A percentile compares a stretch with the other conserved stretches of the same genome.
phyloP scores from a whole-genome alignment of 2,329 filamentous ascomycete genomes.

The Pseudocercospora vitis region DNA sequence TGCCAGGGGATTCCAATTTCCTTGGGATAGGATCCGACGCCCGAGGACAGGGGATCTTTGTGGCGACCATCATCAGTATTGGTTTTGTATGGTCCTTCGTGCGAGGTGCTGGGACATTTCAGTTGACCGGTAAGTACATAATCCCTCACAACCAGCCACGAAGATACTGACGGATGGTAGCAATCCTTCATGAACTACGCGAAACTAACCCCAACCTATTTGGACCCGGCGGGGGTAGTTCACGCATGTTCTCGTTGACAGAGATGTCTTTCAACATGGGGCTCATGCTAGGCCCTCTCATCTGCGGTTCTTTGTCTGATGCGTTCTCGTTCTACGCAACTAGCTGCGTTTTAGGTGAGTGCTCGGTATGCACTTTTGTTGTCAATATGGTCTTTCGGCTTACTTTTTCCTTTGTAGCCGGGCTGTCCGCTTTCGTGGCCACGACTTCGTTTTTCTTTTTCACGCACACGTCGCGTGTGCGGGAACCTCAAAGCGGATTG shows the following conservation, averaged over 20 bases:
- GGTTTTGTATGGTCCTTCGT: conserved; percentile 17
- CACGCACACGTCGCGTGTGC: conserved; percentile 17
- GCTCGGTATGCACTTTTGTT: too few species aligned
- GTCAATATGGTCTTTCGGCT: not conserved
- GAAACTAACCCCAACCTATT: conserved; percentile 21
- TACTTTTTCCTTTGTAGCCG: conserved; percentile 9
- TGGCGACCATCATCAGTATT: conserved; percentile 20
- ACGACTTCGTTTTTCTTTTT: conserved; percentile 22
- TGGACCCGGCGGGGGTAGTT: conserved; percentile 21
- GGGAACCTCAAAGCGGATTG: not conserved
- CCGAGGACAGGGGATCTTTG: conserved; percentile 19
- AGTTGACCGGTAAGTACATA: conserved; percentile 19
- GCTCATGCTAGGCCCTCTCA: conserved; percentile 22
- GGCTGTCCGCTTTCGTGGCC: conserved; percentile 9
- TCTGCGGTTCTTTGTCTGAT: conserved; percentile 21
- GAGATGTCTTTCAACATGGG: conserved; percentile 23
- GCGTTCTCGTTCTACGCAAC: conserved; percentile 22
- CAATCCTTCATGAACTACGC: conserved; percentile 17
- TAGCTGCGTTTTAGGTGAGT: conserved; percentile 18
- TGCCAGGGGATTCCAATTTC: conserved; percentile 20
- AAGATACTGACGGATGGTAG: conserved; percentile 2
- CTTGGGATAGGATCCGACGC: conserved; percentile 15
- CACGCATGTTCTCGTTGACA: conserved; percentile 22
- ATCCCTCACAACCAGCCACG: too few species aligned
- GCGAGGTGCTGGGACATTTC: conserved; percentile 23